Evolutionary conservation across 345 rosid species (phyloP), one percentile per base, ranked within the genome.

Genomic region (Turritis glabra): DNA sequence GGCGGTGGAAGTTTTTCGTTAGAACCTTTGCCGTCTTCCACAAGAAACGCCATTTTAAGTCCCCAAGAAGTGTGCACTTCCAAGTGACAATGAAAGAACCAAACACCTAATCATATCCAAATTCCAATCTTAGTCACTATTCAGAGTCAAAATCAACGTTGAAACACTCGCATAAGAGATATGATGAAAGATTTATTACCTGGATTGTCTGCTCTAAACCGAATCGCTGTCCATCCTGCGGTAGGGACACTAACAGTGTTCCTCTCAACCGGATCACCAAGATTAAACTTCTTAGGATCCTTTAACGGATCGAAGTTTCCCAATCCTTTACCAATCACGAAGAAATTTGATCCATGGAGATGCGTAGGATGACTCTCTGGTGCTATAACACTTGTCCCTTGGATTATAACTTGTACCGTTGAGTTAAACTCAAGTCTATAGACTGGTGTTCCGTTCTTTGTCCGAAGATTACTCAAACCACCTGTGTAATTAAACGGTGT

Each of bases 31-130:
- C 92, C 96, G 61, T 85, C 85, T 8, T 85, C 93, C 44, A 92
- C 97, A 81, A 88, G 38, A 77, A 92, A 92, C 33, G 90, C 96
- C 96, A 90, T 88, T 82, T 86, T 87, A 4, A 92, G 87, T 21
- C 93, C 94, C 96, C 89, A 90, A 26, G 96, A 78, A 38, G 96
- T 88, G 81, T 90, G 93, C 62, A 88, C 87, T 79, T 92, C 97
- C 65, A 92, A 71, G 82, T 92, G 97, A 68, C 92, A 88, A 72
- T 90, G 96, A 67, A 92, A 64, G 77, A 92, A 87, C 96, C 96
- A 92, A 13, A 90, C 82, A 47, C 97, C 96, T 89, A 40, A 26
- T 32, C 22, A 35, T 7, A 53, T 43, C 26, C 26, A 25, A 29
- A 43, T 44, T 58, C 60, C 12, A 29, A n/a, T 35, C 12, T 9